Evolutionary conservation across 73 alveolate species (phyloP).

Genomic region (Tetrahymena malaccensis): DNA sequence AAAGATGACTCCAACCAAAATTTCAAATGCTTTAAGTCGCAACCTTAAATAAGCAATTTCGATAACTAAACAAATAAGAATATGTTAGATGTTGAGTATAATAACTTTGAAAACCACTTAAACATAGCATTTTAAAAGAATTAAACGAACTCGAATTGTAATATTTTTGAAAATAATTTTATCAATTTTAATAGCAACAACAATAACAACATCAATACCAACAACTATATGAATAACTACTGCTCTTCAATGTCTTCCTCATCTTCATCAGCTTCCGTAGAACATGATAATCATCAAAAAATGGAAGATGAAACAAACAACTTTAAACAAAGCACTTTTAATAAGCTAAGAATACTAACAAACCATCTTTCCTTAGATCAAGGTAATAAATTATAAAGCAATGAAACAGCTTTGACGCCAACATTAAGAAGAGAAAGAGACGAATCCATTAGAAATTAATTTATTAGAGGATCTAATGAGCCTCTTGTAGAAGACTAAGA

Average conservation of each 20-base stretch:
- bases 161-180: too few species aligned
- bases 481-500: not conserved
- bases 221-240: not conserved
- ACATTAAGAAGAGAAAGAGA: not conserved
- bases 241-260: not conserved
- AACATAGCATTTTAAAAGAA: not conserved
- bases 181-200: not conserved
- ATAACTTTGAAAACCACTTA: not conserved
- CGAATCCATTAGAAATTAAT: not conserved
- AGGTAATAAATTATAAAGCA: not conserved
- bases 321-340: not conserved
- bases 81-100: not conserved
- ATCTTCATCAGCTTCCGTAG: not conserved
- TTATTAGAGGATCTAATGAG: not conserved
- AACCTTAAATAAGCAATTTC: not conserved
- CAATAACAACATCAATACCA: not conserved
- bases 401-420: not conserved
- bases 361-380: not conserved
- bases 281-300: not conserved
- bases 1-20: not conserved
- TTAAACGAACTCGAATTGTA: not conserved
- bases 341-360: not conserved
- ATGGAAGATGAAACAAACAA: not conserved
- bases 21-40: not conserved
- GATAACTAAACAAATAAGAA: not conserved